Conservation (phyloP, 2,329 filamentous ascomycete genomes). For the Incumbomyces delicatus region DNA sequence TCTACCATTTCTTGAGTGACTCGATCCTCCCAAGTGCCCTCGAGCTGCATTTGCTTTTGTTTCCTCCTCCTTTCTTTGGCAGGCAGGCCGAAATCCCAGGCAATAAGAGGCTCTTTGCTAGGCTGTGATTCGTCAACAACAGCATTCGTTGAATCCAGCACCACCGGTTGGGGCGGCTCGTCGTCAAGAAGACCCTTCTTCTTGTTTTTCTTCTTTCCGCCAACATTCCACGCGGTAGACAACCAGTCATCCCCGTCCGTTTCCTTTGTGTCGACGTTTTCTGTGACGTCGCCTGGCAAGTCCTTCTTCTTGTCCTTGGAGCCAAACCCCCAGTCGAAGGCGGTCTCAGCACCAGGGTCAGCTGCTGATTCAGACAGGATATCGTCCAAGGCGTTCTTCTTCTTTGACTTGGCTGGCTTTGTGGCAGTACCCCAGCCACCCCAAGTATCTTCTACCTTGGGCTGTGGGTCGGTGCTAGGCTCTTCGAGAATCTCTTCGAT, state of each 20-base stretch:
- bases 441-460: slow-evolving; percentile 26
- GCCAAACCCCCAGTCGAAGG: slow-evolving; percentile 25
- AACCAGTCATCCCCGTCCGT: slow-evolving; percentile 31
- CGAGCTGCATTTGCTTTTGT: slow-evolving; percentile 21
- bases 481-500: slow-evolving; percentile 29
- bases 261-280: slow-evolving; percentile 23
- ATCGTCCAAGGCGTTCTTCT: slow-evolving; percentile 18
- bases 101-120: slow-evolving; percentile 13
- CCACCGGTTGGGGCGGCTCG: slow-evolving; percentile 12
- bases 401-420: slow-evolving; percentile 28
- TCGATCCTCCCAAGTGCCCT: slow-evolving; percentile 1
- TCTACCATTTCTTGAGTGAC: slow-evolving; percentile 17
- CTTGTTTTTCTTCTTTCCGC: slow-evolving; percentile 22
- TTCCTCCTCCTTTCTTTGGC: slow-evolving; percentile 24
- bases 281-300: slow-evolving; percentile 21
- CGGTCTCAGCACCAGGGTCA: slow-evolving; percentile 6
- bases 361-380: slow-evolving; percentile 9
- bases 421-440: slow-evolving; percentile 20
- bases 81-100: slow-evolving; percentile 24
- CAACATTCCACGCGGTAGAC: slow-evolving; percentile 22
- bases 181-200: slow-evolving; percentile 16
- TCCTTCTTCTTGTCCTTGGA: slow-evolving; percentile 34
- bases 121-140: slow-evolving; percentile 19
- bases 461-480: slow-evolving; percentile 17
- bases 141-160: slow-evolving; percentile 15